Conservation (phyloP, 1,284 basidiomycete genomes). For the Heliocybe sulcata region DNA sequence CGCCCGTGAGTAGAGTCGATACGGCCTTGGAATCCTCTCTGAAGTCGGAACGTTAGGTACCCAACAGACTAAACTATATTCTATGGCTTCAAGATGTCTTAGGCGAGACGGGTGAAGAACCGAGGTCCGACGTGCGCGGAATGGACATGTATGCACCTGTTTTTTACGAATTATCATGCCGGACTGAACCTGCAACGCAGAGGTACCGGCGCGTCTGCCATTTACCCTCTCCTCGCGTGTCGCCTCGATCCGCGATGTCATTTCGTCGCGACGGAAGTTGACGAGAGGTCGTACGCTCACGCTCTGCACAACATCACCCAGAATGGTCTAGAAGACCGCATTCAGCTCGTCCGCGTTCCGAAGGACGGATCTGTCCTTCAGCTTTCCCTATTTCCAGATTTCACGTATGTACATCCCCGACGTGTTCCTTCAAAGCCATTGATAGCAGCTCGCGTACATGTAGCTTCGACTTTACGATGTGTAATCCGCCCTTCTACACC, state of each 20-base stretch:
- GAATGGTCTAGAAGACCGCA: slow-evolving; percentile 34
- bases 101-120: too few relatives aligned
- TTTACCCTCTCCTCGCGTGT: slow-evolving; percentile 81
- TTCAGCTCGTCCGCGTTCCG: slow-evolving; percentile 37
- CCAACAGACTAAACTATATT: slow-evolving; percentile 68
- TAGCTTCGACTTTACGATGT: slow-evolving; percentile 77
- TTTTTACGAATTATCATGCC: slow-evolving; percentile 2
- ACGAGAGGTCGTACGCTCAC: slow-evolving; percentile 45
- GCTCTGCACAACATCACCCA: slow-evolving; percentile 41
- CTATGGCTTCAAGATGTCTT: slow-evolving; percentile 66
- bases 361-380: slow-evolving; percentile 34
- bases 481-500: slow-evolving; percentile 92
- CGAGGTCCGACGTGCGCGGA: too few relatives aligned
- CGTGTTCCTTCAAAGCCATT: too few relatives aligned
- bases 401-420: too few relatives aligned
- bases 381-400: too few relatives aligned
- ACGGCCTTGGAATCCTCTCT: too few relatives aligned
- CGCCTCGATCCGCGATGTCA: slow-evolving; percentile 44
- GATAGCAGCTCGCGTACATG: too few relatives aligned
- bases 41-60: too few relatives aligned
- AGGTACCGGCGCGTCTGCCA: slow-evolving; percentile 86
- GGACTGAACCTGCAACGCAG: slow-evolving; percentile 29
- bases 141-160: too few relatives aligned
- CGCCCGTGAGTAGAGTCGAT: not conserved
- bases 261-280: slow-evolving; percentile 77